Evolutionary conservation across 75 land plant species (phyloP).

Genomic region (Picea glauca): DNA sequence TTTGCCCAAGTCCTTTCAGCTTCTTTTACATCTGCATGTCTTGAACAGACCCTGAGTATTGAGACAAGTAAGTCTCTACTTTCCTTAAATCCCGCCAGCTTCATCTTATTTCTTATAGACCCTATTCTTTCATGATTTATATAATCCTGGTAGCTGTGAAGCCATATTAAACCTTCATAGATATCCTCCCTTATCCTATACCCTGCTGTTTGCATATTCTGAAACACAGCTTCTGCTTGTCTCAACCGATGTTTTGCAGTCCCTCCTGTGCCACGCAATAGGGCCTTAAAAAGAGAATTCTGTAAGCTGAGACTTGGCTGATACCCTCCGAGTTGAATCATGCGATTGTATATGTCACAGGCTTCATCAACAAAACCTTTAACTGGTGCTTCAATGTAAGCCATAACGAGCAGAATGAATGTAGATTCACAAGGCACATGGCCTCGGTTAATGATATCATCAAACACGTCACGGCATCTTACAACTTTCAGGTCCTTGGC

Average conservation of each 20-base stretch:
- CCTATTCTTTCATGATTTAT: constrained; percentile 50
- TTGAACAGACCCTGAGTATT: constrained; percentile 60
- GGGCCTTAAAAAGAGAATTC: constrained; percentile 59
- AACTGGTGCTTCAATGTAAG: constrained; percentile 63
- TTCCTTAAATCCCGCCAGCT: constrained; percentile 35
- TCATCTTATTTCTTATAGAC: constrained; percentile 47
- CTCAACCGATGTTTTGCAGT: constrained; percentile 47
- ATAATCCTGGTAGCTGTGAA: constrained; percentile 67
- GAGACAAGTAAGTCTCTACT: constrained; percentile 53
- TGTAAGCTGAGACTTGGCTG: constrained; percentile 62
- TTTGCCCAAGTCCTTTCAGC: constrained; percentile 66
- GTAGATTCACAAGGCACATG: constrained; percentile 67
- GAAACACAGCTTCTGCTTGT: constrained; percentile 71
- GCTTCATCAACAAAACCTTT: constrained; percentile 69
- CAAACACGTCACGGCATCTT: constrained; percentile 86
- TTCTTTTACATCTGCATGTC: constrained; percentile 64
- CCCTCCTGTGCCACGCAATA: constrained; percentile 53
- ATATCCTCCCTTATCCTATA: constrained; percentile 51
- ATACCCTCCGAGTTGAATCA: constrained; percentile 84
- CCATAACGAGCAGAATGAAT: constrained; percentile 59
- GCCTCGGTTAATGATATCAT: constrained; percentile 70
- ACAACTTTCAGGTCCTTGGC: constrained; percentile 64
- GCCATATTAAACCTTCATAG: constrained; percentile 58
- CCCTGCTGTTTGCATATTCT: constrained; percentile 52
- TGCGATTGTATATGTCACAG: constrained; percentile 60